Percentiles rank a stretch among this genome's conserved stretches.
Conservation (phyloP, 2,329 filamentous ascomycete species). For the Aspergillus luchuensis region DNA sequence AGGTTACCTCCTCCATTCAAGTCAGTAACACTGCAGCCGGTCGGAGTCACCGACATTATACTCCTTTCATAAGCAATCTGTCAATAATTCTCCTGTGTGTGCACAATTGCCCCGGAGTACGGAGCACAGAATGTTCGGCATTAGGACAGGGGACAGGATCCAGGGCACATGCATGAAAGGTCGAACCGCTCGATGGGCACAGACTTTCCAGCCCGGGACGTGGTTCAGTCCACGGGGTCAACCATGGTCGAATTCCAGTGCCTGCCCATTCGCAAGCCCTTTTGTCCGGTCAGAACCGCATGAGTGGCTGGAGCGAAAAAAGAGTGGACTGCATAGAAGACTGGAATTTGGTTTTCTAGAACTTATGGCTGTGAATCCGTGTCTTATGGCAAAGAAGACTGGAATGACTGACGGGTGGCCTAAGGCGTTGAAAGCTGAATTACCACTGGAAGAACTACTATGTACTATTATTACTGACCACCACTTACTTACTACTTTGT, state of each 20-base stretch:
- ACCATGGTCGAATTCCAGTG: constrained; percentile 17
- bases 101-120: constrained; percentile 2
- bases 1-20: not conserved
- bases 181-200: constrained; percentile 2
- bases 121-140: not conserved
- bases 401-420: not conserved
- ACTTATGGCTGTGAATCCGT: constrained; percentile 14
- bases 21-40: constrained; percentile 3
- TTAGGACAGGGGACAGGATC: not conserved
- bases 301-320: constrained; percentile 15
- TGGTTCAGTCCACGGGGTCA: constrained; percentile 9
- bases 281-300: constrained; percentile 9
- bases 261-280: constrained; percentile 18
- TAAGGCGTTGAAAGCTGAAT: not conserved
- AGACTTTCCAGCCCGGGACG: not conserved
- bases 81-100: not conserved
- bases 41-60: not conserved
- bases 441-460: not conserved
- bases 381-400: constrained; percentile 1
- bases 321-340: constrained; percentile 25
- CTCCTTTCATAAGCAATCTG: not conserved
- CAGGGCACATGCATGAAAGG: constrained; percentile 9
- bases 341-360: constrained; percentile 24
- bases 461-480: not conserved
- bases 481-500: no score